Percentiles rank a stretch among this genome's conserved stretches.
phyloP scores from a whole-genome alignment of 176 grass and related monocot species.

The Aegilops umbellulata region DNA sequence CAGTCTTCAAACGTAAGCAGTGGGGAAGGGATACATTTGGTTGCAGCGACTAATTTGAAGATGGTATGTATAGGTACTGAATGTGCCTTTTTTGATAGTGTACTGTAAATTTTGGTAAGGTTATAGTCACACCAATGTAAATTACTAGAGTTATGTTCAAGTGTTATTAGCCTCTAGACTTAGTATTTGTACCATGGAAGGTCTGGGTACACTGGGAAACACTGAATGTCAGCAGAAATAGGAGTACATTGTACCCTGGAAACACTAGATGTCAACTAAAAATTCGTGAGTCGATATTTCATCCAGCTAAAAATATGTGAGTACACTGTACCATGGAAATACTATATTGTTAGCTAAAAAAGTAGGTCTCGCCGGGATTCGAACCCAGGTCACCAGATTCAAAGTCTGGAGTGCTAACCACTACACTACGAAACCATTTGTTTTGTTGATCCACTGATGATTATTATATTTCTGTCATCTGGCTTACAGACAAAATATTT shows the following conservation, averaged over 20 bases:
- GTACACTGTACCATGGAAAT: not conserved
- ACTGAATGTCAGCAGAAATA: not conserved
- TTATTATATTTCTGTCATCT: not conserved
- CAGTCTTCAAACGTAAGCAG: not conserved
- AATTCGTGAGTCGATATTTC: not conserved
- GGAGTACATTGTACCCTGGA: not conserved
- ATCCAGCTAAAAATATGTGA: not conserved
- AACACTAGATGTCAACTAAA: not conserved
- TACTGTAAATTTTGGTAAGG: conserved; percentile 19
- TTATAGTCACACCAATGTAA: not conserved
- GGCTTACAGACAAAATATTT: not conserved
- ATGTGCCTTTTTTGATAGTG: conserved; percentile 19
- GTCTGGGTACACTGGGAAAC: not conserved
- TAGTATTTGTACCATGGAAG: not conserved
- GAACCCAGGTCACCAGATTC: conserved; percentile 99
- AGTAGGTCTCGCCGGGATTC: conserved; percentile 61
- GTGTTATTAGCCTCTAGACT: not conserved
- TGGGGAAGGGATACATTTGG: not conserved
- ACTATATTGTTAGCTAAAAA: not conserved
- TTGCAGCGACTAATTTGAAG: conserved; percentile 9
- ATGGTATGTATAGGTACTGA: conserved; percentile 28
- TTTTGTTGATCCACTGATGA: not conserved
- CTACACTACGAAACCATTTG: conserved; percentile 64
- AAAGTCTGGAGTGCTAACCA: conserved; percentile 99
- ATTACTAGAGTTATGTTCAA: not conserved